Conservation (phyloP, 2,329 filamentous ascomycete genomes). For the Penicillium aurantiogriseum region DNA sequence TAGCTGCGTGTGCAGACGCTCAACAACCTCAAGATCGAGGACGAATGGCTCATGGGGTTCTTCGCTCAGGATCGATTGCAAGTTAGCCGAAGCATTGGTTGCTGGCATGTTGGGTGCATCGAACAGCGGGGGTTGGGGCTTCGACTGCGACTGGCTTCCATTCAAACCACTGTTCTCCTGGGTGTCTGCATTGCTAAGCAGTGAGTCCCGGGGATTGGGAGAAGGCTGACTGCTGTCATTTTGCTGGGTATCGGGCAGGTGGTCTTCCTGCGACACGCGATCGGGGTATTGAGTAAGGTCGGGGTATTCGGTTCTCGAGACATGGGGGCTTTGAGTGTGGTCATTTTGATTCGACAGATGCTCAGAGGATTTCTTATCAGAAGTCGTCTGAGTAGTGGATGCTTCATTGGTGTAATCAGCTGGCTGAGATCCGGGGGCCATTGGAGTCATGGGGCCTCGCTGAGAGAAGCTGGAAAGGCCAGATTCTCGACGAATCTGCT, state of each 20-base stretch:
- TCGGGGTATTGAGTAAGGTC: constrained; percentile 52
- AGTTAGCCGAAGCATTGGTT: constrained; percentile 25
- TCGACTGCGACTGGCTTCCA: constrained; percentile 41
- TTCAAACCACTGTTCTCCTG: constrained; percentile 31
- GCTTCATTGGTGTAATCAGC: constrained; percentile 76
- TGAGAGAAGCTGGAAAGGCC: constrained; percentile 50
- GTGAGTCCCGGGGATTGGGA: constrained; percentile 26
- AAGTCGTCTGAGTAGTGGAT: constrained; percentile 81
- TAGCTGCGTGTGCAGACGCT: constrained; percentile 61
- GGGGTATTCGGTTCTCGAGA: constrained; percentile 48
- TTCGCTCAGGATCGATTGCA: constrained; percentile 37
- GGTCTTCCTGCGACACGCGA: constrained; percentile 56
- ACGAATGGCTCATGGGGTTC: constrained; percentile 31
- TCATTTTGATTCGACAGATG: constrained; percentile 66
- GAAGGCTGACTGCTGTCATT: constrained; percentile 39
- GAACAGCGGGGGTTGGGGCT: constrained; percentile 42
- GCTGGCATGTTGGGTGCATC: constrained; percentile 32
- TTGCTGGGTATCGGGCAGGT: constrained; percentile 65
- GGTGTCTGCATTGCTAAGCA: constrained; percentile 23
- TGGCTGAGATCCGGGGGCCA: constrained; percentile 58
- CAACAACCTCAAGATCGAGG: constrained; percentile 53
- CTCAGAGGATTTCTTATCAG: constrained; percentile 76
- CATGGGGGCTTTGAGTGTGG: constrained; percentile 64
- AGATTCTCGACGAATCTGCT: constrained; percentile 46
- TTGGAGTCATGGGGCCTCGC: constrained; percentile 55